Evolutionary conservation across 805 yeast species (phyloP), one percentile per base, ranked within the genome.

Genomic region (Blastobotrys peoriensis): DNA sequence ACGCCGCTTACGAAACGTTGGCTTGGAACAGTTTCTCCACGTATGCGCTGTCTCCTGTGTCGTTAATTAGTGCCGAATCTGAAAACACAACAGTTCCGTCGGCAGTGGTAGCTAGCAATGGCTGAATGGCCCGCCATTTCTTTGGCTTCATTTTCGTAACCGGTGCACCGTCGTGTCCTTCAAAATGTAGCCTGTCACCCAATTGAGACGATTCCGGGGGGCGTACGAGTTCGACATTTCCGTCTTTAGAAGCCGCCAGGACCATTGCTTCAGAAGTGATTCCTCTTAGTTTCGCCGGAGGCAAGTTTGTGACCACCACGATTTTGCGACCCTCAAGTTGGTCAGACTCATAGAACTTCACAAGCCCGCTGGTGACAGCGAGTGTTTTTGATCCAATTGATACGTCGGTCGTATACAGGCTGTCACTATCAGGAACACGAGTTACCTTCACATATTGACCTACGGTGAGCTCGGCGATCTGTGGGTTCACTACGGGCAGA

Each of bases 241-340:
- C 33, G 34, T 22, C 16, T 15, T 17, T 36, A 10, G 65, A 75
- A 1, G 84, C 79, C n/a, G 86, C 85, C 17, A 81, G 55, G 1
- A 81, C 54, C 86, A 81, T 81, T 0, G 83, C 85, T 50, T 79
- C 76, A 1, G 84, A 78, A 34, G 55, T 58, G 17, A 74, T 70
- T 1, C 86, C 86, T 49, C 86, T 64, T 74, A 81, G 73, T 56
- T 78, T 79, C 8, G 78, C 69, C 2, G 79, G 74, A 52, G 79
- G 81, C 59, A 81, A 60, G 53, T 81, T 81, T 4, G 73, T 69
- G 17, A 79, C 66, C 2, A 81, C 64, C 0, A 79, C 78, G 2
- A 80, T 81, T 19, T 63, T 54, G 3, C 65, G 60, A 22, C 63
- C 55, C 3, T 63, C 48, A 53, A 81, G 54, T 19, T 66, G 51